Base-by-base conservation (phyloP, 1,284 basidiomycete genomes). In the Boletus mariae region DNA sequence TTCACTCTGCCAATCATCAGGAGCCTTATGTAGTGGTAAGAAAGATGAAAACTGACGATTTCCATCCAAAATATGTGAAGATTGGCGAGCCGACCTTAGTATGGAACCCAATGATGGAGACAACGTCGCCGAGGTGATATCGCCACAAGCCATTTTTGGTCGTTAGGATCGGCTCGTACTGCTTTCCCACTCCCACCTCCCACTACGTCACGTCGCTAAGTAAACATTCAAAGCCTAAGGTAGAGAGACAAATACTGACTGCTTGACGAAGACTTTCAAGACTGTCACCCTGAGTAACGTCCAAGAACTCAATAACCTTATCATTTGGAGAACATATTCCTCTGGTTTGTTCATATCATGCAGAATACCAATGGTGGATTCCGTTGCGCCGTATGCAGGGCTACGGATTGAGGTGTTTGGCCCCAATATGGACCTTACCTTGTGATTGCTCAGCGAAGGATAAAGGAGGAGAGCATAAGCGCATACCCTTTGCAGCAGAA, bases 71-170 rank as follows among this genome's bases (percentile, higher is more conserved):
- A n/a, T 48, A 49, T 26, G 42, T 55, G 26, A 64, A 52, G 7
- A 64, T 4, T 0, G 63, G 64, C 1, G 48, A 49, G 4, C 44
- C 40, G 2, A n/a, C 40, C 9, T 47, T 35, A 2, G 34, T 0
- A 17, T 57, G 37, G 28, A 61, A 61, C 8, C 63, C 63, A 2
- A 57, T 4, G 23, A 65, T 49, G 6, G 45, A 15, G 8, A 66
- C 1, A 6, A 64, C 17, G n/a, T 63, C 65, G 1, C 57, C 62
- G 8, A 65, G 45, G n/a, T 26, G 53, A 34, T 66, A 66, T 15
- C 62, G 61, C 64, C 64, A 65, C 37, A 67, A 45, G 4, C 64
- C 64, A 17, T 58, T 54, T 34, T 53, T 48, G 11, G 64, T 64
- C 5, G 61, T 65, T 40, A 60, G 32, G 8, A 60, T 41, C 3